phyloP scores from a whole-genome alignment of 345 rosid genomes.

The Raphanus raphanistrum region DNA sequence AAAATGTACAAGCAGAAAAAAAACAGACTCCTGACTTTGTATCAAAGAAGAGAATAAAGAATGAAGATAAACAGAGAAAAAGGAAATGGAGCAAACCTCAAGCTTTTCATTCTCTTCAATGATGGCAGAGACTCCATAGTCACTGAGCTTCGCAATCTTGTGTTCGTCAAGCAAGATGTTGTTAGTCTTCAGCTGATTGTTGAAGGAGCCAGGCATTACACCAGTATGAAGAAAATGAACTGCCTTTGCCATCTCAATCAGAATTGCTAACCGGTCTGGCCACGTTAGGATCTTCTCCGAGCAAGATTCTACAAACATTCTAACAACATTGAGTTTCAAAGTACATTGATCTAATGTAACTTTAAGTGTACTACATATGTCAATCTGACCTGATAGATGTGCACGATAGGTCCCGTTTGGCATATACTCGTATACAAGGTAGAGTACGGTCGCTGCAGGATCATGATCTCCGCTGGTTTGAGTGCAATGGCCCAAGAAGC shows the following conservation, averaged over 20 bases:
- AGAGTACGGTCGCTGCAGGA: constrained; percentile 48
- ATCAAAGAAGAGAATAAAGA: constrained; percentile 12
- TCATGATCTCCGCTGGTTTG: constrained; percentile 53
- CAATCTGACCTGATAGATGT: constrained; percentile 71
- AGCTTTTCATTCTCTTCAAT: constrained; percentile 62
- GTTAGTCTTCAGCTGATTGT: constrained; percentile 68
- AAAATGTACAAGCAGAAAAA: constrained; percentile 23
- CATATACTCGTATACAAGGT: constrained; percentile 77
- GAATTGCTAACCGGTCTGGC: constrained; percentile 77
- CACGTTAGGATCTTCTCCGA: constrained; percentile 77
- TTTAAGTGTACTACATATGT: constrained; percentile 12
- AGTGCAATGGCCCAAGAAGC: constrained; percentile 82
- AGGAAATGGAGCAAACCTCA: constrained; percentile 51
- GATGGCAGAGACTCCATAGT: constrained; percentile 80
- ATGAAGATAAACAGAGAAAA: not conserved
- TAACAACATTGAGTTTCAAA: constrained; percentile 9
- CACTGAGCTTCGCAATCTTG: constrained; percentile 84
- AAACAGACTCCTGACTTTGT: constrained; percentile 5
- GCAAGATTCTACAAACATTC: constrained; percentile 50
- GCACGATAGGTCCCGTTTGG: constrained; percentile 64
- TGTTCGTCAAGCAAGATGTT: constrained; percentile 93
- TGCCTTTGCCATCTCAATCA: constrained; percentile 90
- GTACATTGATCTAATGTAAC: not conserved
- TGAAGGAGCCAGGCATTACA: constrained; percentile 73
- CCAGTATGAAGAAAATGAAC: constrained; percentile 92